Evolutionary conservation across 1,139 yeast species (phyloP), one percentile per base, ranked within the genome.

Genomic region (Yamadazyma atlantica): DNA sequence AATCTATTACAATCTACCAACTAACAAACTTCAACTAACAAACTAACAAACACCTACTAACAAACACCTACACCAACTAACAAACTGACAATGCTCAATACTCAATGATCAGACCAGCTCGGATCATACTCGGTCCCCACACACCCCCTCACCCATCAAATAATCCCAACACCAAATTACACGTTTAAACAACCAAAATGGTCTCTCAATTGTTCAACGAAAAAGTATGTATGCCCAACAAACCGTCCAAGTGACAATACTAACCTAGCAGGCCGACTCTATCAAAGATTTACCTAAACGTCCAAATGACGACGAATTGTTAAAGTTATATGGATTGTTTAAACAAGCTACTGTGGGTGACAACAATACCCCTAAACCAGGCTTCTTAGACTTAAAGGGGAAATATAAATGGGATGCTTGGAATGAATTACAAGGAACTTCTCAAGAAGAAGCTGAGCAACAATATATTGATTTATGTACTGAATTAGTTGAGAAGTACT

Each of bases 341-440:
- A 92, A 92, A 71, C 98, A 92, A 71, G 95, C 97, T 49, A 90
- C 97, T 34, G 84, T 83, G 42, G 98, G 98, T 50, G 98, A 92
- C 77, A 86, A 86, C 74, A 76, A 73, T 63, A 85, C 95, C 44
- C 69, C 80, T 43, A 85, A 85, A 66, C 86, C 95, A 40, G 95
- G 96, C 48, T 69, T 86, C 48, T 87, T 90, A 64, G 95, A 90
- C 69, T 77, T 92, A 69, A 86, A 85, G 73, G 97, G 92, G 53
- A 90, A 92, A 69, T 86, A 86, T 79, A 92, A 92, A 78, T 92
- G 97, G 97, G 90, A 88, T 62, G 78, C 97, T 13, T 92, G 98
- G 98, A 84, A 82, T 57, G 82, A 82, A 53, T 72, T 83, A 55
- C 84, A 87, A 71, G 98, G 97, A 41, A 78, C 77, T 43, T 66